A percentile compares a stretch with the other conserved stretches of the same genome.
Conservation (phyloP, 2,329 filamentous ascomycete species). For the Hymenoscyphus infarciens region DNA sequence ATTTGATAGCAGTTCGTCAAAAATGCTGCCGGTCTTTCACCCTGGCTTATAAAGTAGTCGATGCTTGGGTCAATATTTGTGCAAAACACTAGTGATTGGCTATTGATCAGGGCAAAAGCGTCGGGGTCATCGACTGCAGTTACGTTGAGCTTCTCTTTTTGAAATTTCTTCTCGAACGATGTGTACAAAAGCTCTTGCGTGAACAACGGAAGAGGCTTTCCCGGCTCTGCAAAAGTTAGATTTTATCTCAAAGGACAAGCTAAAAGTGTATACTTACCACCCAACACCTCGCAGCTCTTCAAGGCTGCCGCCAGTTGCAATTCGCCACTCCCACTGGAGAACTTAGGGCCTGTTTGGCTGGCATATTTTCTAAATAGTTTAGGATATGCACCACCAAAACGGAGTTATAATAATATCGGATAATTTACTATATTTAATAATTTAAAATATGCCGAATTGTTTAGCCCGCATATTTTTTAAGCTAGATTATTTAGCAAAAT, state of each 20-base stretch:
- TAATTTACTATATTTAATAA: too few relatives aligned
- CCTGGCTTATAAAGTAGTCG: conserved; percentile 1
- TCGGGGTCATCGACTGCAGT: background rate
- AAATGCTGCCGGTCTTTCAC: background rate
- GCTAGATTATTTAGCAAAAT: too few relatives aligned
- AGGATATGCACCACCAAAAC: too few relatives aligned
- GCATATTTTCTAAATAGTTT: too few relatives aligned
- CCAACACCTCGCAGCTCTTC: background rate
- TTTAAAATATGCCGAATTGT: too few relatives aligned
- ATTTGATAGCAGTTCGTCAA: background rate
- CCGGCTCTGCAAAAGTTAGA: background rate
- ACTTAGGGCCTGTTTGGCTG: too few relatives aligned
- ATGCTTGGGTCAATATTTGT: background rate
- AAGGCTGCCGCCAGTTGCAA: background rate
- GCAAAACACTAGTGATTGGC: background rate
- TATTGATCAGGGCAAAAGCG: background rate
- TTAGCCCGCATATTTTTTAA: too few relatives aligned
- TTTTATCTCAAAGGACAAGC: background rate
- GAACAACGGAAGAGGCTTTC: background rate
- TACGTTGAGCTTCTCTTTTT: background rate
- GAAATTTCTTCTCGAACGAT: background rate
- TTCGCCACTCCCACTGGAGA: background rate
- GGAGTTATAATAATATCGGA: too few relatives aligned
- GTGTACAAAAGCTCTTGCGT: background rate
- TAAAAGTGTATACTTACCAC: background rate